A percentile compares a stretch with the other conserved stretches of the same genome.
These are phyloP conservation scores for Amanita pallidorosea DNA, from an alignment of 768 basidiomycete genomes.

Conservation along the genomic window DNA sequence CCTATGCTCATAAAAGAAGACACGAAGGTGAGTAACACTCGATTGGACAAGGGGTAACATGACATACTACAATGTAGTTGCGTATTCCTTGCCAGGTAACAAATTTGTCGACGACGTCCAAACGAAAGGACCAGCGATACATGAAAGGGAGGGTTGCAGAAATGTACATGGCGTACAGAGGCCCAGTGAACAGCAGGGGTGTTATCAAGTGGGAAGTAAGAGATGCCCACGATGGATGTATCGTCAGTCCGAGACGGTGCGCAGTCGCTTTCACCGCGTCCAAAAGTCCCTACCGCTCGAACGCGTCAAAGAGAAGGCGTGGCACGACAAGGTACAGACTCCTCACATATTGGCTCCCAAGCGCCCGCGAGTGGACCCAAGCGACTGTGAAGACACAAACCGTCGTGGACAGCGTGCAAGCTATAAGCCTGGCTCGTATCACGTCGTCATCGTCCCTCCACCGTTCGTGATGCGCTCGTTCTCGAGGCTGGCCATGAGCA, in stretches of 20 bases:
- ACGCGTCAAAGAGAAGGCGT: background rate
- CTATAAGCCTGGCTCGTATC: constrained; percentile 66
- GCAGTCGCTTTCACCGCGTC: constrained; percentile 16
- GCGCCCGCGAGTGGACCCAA: constrained; percentile 23
- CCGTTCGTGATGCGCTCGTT: constrained; percentile 26
- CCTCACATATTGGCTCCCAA: constrained; percentile 12
- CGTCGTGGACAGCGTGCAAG: constrained; percentile 54
- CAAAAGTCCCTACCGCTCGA: constrained; percentile 9
- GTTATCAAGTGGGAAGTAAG: constrained; percentile 51
- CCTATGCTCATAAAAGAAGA: constrained; percentile 30
- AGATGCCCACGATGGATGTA: constrained; percentile 1
- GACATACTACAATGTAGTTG: constrained; percentile 48
- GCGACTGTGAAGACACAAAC: constrained; percentile 45
- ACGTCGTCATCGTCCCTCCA: constrained; percentile 82
- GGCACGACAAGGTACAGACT: background rate
- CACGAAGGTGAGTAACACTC: background rate
- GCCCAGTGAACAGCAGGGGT: constrained; percentile 69
- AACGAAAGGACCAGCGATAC: constrained; percentile 30
- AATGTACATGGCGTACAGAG: constrained; percentile 51
- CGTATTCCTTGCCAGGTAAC: constrained; percentile 49
- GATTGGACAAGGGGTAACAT: background rate
- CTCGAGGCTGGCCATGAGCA: constrained; percentile 12
- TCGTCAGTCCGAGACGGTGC: constrained; percentile 2
- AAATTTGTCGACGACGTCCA: constrained; percentile 29
- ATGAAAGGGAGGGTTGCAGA: constrained; percentile 44